These are phyloP conservation scores for Phlyctochytrium bullatum DNA, from an alignment of 192 early-diverging fungal genomes.

Conservation along the genomic window DNA sequence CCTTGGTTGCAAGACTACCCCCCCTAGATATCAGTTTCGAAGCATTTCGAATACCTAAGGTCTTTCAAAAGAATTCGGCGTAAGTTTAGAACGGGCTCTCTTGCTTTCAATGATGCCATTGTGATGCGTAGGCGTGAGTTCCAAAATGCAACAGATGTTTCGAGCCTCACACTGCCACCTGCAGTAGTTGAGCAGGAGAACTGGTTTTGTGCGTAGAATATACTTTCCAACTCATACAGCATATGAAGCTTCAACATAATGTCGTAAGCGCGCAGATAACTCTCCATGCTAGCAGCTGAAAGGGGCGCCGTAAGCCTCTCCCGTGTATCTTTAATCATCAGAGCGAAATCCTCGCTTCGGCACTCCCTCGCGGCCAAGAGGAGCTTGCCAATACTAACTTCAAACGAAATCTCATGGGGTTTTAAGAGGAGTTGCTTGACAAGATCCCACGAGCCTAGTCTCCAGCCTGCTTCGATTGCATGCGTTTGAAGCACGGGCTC, in stretches of 20 bases:
- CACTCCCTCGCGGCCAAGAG: conserved; percentile 46
- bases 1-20: not conserved
- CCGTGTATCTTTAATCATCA: conserved; percentile 41
- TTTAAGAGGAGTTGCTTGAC: conserved; percentile 46
- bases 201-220: no score
- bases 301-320: conserved; percentile 47
- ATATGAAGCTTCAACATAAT: conserved; percentile 61
- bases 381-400: conserved; percentile 52
- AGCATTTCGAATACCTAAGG: conserved; percentile 17
- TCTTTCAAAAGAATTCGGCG: conserved; percentile 48
- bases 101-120: conserved; percentile 50
- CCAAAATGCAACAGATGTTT: no score
- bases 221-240: conserved; percentile 62
- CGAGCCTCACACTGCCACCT: no score
- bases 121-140: conserved; percentile 49
- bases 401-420: conserved; percentile 46
- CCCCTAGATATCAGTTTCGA: not conserved
- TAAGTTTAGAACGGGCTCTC: conserved; percentile 62
- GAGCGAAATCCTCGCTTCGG: conserved; percentile 25
- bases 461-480: conserved; percentile 65
- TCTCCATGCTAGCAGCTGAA: conserved; percentile 61
- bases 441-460: conserved; percentile 56
- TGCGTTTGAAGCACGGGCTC: conserved; percentile 40
- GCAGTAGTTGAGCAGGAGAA: no score
- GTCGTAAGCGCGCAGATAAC: conserved; percentile 62